Evolutionary conservation across 2,329 filamentous ascomycete species (phyloP), one percentile per base, ranked within the genome.

Genomic region (Cercospora beticola): DNA sequence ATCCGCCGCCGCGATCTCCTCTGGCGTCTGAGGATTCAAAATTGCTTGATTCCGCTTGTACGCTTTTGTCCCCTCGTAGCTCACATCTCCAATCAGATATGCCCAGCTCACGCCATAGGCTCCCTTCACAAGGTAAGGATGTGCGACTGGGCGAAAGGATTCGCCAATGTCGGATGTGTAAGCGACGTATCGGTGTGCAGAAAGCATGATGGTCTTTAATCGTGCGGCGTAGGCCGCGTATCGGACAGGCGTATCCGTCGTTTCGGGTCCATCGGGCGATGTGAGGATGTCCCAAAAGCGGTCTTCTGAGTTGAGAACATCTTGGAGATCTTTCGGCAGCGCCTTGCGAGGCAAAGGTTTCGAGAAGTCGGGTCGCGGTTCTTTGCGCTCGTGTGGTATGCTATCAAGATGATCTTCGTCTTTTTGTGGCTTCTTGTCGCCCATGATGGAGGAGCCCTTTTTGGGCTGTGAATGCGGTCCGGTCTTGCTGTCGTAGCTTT

Each of bases 161-260:
- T 99, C 95, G 78, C 95, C 95, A 72, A 99, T 94, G 76, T 98
- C 94, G 21, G 70, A 94, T 0, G 95, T 98, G 80, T 99, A 99
- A 66, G 95, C 95, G 60, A 99, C 93, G 77, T 99, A 99, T 76
- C 95, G 90, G 77, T 98, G 95, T 4, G 94, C 94, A 16, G 92
- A 93, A 74, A 94, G 84, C 76, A 99, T 88, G 73, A 98, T 92
- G 7, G 78, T 80, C 49, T 78, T 74, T 16, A 80, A 69, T 28
- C 95, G 90, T 69, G 90, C 89, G 59, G 93, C 92, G 82, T 99
- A 99, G 74, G 92, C 95, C 67, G 94, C 94, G 82, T 98, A 99
- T 76, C 95, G 91, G 76, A 97, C 83, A 74, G 89, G 90, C 74
- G 89, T 91, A 65, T 97, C 92, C 68, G 93, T 97, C 5, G 93